Evolutionary conservation across 768 basidiomycete genomes (phyloP).

Genomic region (Agrocybe chaxingu): DNA sequence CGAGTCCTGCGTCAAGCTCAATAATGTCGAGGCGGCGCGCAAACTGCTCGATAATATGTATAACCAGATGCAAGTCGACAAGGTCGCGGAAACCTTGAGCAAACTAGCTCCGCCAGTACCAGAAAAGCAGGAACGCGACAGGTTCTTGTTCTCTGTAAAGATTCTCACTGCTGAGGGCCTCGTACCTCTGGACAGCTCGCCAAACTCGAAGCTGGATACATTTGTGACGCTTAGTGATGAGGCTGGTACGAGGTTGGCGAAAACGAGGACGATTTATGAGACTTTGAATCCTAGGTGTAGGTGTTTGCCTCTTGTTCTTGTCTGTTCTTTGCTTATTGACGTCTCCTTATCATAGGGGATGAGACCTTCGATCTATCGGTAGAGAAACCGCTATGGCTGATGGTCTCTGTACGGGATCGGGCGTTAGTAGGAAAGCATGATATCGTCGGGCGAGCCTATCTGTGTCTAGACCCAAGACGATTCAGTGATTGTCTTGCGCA

Average conservation of each 20-base stretch:
- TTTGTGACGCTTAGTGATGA: constrained; percentile 96
- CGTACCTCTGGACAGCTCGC: constrained; percentile 70
- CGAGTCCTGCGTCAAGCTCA: constrained; percentile 94
- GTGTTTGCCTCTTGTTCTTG: constrained; percentile 24
- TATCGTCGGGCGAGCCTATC: constrained; percentile 85
- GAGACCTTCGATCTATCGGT: constrained; percentile 96
- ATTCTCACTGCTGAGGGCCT: constrained; percentile 88
- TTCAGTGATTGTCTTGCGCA: constrained; percentile 89
- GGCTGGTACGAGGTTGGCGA: constrained; percentile 82
- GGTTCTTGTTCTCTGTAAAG: constrained; percentile 91
- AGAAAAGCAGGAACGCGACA: constrained; percentile 61
- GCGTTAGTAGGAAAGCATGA: constrained; percentile 91
- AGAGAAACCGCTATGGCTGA: constrained; percentile 92
- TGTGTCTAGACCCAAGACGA: constrained; percentile 86
- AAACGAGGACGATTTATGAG: constrained; percentile 96
- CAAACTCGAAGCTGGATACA: constrained; percentile 81
- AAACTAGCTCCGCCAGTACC: constrained; percentile 65
- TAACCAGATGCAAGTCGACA: constrained; percentile 86
- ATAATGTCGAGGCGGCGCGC: constrained; percentile 93
- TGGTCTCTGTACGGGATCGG: constrained; percentile 92
- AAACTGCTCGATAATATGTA: constrained; percentile 93
- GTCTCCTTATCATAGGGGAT: constrained; percentile 64
- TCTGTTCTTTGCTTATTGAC: constrained; percentile 1
- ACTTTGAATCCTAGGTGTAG: constrained; percentile 84
- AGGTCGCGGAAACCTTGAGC: constrained; percentile 63